These are phyloP conservation scores for Phytophthora lateralis DNA, from an alignment of 352 stramenopile species.

Conservation along the genomic window DNA sequence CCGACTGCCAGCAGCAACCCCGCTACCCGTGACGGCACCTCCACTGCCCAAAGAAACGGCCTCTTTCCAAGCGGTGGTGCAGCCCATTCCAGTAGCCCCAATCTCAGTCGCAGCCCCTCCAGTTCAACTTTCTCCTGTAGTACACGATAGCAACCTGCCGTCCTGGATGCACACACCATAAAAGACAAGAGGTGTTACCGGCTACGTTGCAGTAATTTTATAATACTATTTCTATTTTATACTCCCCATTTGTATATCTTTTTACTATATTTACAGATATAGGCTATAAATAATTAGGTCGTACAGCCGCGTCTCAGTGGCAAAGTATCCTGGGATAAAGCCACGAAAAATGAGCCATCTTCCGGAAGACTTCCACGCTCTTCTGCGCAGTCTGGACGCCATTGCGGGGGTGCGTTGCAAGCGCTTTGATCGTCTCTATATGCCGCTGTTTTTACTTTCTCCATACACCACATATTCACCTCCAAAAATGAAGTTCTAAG, in stretches of 20 bases:
- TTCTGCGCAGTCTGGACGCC: constrained; percentile 38
- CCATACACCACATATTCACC: background rate
- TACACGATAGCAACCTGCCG: constrained; percentile 27
- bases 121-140: background rate
- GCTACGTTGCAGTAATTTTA: constrained; percentile 26
- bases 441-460: background rate
- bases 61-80: constrained; percentile 29
- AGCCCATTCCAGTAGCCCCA: constrained; percentile 20
- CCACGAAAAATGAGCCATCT: constrained; percentile 24
- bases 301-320: background rate
- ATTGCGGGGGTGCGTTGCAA: constrained; percentile 34
- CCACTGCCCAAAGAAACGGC: constrained; percentile 12
- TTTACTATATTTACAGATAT: no score
- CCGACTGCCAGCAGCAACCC: constrained; percentile 2
- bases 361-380: constrained; percentile 38
- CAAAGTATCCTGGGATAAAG: background rate
- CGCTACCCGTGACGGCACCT: constrained; percentile 7
- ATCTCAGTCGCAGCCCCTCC: background rate
- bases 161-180: constrained; percentile 38
- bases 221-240: background rate
- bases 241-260: no score
- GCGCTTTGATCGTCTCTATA: background rate
- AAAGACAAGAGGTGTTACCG: constrained; percentile 7
- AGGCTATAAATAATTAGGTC: constrained; percentile 2
- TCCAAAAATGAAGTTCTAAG: background rate